Conservation (phyloP, 1,284 basidiomycete species). For the Marasmius oreades region DNA sequence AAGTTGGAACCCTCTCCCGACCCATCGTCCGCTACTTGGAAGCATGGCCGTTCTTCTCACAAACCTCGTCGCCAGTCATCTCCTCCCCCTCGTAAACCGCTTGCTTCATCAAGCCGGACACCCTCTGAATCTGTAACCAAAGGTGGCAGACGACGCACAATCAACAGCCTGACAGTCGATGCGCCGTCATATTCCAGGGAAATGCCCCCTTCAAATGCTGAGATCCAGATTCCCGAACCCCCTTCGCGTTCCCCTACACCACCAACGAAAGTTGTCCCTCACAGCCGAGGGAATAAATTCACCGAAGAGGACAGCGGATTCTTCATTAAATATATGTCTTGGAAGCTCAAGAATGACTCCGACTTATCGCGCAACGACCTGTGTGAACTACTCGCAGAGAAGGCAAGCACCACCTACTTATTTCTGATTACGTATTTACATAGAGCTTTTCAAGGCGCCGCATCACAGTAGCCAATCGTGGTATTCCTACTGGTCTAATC, state of each 20-base stretch:
- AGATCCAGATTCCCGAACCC: constrained; percentile 52
- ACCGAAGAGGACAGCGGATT: constrained; percentile 61
- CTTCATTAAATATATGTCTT: constrained; percentile 60
- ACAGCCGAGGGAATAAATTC: constrained; percentile 53
- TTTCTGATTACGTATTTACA: constrained; percentile 9
- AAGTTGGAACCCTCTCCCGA: constrained; percentile 15
- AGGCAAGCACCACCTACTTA: constrained; percentile 30
- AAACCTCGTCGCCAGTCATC: constrained; percentile 10
- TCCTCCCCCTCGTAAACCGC: constrained; percentile 6
- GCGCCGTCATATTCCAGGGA: constrained; percentile 38
- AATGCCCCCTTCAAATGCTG: constrained; percentile 52
- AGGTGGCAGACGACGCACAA: constrained; percentile 37
- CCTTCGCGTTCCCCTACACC: constrained; percentile 67
- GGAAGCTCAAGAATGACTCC: constrained; percentile 52
- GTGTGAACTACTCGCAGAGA: constrained; percentile 50
- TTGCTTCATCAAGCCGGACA: constrained; percentile 9
- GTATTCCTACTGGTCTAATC: constrained; percentile 56
- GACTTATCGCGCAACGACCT: constrained; percentile 47
- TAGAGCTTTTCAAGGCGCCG: constrained; percentile 42
- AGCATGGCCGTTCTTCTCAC: background rate
- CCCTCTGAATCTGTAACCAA: background rate
- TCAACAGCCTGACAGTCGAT: constrained; percentile 56
- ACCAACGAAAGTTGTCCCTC: constrained; percentile 44
- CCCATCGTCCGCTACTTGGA: constrained; percentile 17
- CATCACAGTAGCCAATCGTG: constrained; percentile 58